Base-by-base conservation (phyloP, 2,329 filamentous ascomycete species). In the Ophiostoma quercus region DNA sequence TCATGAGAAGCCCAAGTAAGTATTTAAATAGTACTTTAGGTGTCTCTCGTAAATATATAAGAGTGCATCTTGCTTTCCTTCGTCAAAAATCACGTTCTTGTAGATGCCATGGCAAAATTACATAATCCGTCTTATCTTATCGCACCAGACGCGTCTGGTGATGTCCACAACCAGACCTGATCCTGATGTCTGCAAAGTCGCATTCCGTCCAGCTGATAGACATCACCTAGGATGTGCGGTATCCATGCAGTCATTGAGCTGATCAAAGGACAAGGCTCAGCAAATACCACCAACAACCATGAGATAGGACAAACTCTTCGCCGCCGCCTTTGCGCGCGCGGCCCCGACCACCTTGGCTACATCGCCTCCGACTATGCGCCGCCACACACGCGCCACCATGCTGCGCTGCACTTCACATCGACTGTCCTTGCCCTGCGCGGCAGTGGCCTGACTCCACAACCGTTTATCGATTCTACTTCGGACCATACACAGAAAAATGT, bases 401-500 rank as follows among this genome's bases (percentile, higher is more conserved):
- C 34, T n/a, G 62, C 62, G 19, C 74, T 94, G 72, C 84, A 82
- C 19, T 90, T 96, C 76, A 85, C 88, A 14, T 95, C 94, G 7
- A 96, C 93, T 0, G 94, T 99, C 0, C 85, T 98, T n/a, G 89
- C 93, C 3, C 82, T 99, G n/a, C 88, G 95, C 74, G 94, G 94
- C 34, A 85, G 88, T 67, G 82, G 86, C 72, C 77, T 95, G 67
- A 87, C 89, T 7, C 77, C 80, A 43, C 95, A 98, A 78, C 95
- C 95, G 1, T 84, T 96, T 3, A 78, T 16, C 8, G 19, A 65
- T 19, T n/a, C 34, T n/a, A 34, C 62, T 1, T 22, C 19, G 16
- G 19, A 16, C 16, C 7, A 16, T 6, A n/a, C 16, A 2, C 43
- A 47, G 6, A 22, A 14, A 1, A 65, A 90, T 0, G 82, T 92